Conservation (phyloP, 2,329 filamentous ascomycete species). For the Claviceps fusiformis region DNA sequence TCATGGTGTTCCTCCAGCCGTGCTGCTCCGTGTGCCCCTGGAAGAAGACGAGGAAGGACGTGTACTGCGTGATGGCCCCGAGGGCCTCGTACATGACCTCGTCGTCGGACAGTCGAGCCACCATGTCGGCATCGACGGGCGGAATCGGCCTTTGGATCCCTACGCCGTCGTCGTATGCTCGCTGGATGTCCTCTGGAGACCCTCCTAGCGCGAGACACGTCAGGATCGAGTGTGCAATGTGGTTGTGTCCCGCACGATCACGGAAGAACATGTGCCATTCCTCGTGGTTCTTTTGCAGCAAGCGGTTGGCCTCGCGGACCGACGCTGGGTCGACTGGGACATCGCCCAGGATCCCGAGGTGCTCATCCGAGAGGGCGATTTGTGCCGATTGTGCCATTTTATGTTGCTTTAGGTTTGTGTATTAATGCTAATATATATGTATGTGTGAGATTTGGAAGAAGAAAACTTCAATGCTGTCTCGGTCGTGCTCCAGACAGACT, state of each 20-base stretch:
- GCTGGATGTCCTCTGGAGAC: conserved; percentile 11
- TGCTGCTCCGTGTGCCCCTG: conserved; percentile 43
- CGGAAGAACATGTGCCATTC: conserved; percentile 18
- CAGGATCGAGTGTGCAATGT: conserved; percentile 19
- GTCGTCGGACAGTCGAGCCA: conserved; percentile 9
- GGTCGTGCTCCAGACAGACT: too few relatives aligned
- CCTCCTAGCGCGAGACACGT: conserved; percentile 17
- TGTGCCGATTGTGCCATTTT: neutral
- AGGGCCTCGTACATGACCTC: conserved; percentile 5
- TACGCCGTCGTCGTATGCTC: conserved; percentile 14
- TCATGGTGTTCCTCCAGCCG: conserved; percentile 32
- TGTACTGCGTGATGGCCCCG: conserved; percentile 25
- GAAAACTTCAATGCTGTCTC: too few relatives aligned
- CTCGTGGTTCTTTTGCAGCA: conserved; percentile 19
- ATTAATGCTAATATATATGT: too few relatives aligned
- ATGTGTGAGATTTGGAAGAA: too few relatives aligned
- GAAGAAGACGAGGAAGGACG: conserved; percentile 51
- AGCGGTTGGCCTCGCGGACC: conserved; percentile 8
- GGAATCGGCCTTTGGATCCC: conserved; percentile 14
- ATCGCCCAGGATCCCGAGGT: neutral
- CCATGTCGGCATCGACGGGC: conserved; percentile 7
- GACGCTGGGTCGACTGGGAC: neutral
- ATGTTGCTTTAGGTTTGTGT: too few relatives aligned
- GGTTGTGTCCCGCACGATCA: conserved; percentile 15
- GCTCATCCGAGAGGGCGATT: neutral